Evolutionary conservation across 331 rosid genomes (phyloP), one percentile per base, ranked within the genome.

Genomic region (Rhamnella rubrinervis): DNA sequence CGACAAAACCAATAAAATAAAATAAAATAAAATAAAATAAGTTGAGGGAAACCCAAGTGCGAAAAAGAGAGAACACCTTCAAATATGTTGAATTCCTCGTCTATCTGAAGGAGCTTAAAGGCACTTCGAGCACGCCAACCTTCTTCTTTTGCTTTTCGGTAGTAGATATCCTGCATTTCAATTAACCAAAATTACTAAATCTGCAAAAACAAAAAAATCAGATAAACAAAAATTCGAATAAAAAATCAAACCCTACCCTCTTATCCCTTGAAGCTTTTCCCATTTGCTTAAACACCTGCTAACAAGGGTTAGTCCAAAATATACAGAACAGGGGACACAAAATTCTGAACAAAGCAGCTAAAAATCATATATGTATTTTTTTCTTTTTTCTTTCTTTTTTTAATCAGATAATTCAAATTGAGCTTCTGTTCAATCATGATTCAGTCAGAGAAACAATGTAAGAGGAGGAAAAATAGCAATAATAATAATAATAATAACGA

Each of bases 101-200:
- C 97, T 40, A 88, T 90, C 78, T 86, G 93, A 74, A 86, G 93
- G 63, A 90, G 96, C 80, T 90, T 90, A 71, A 88, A 86, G 73
- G 96, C 96, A 83, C 98, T 90, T 73, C 97, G 89, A 80, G 97
- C 97, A 51, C 96, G 98, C 98, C 96, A 92, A 35, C 98, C 95
- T 85, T 92, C 92, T 73, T 92, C 98, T 73, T 92, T 92, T 7
- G 96, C 98, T 84, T 92, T 89, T 37, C 98, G 84, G 65, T 92
- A 92, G 85, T 92, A 92, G 13, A 92, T 92, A 73, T 92, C 96
- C 92, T 89, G 81, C 41, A 75, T 71, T 67, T 51, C 51, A 78
- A 67, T 61, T 31, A 28, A 31, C 5, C 61, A 59, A 4, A 65
- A 28, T 61, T 9, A 12, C 9, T 25, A 64, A 72, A 78, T 28